Evolutionary conservation across 768 basidiomycete species (phyloP).

Genomic region (Agrocybe praecox): DNA sequence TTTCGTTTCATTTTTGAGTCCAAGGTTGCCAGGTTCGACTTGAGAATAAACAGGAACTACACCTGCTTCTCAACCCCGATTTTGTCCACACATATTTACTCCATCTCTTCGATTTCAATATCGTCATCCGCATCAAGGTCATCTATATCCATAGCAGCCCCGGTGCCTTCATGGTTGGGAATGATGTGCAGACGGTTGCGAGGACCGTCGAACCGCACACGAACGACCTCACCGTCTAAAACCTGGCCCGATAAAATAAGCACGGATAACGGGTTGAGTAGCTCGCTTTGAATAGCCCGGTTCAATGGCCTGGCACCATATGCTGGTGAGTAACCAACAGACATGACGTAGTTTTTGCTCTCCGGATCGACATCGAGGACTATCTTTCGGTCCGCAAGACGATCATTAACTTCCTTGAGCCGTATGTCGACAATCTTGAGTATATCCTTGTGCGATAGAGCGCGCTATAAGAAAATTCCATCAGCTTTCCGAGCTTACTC

Average conservation of each 20-base stretch:
- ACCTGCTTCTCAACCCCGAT: slow-evolving; percentile 16
- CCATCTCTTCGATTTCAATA: slow-evolving; percentile 74
- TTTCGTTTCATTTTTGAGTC: slow-evolving; percentile 10
- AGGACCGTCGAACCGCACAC: slow-evolving; percentile 78
- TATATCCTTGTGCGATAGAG: slow-evolving; percentile 76
- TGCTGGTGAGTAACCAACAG: slow-evolving; percentile 74
- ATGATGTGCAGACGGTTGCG: slow-evolving; percentile 76
- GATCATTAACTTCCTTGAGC: slow-evolving; percentile 80
- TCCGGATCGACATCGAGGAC: slow-evolving; percentile 73
- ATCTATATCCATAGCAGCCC: slow-evolving; percentile 64
- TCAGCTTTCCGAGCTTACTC: no score
- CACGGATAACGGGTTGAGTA: slow-evolving; percentile 88
- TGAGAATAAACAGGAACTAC: no score
- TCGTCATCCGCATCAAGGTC: slow-evolving; percentile 53
- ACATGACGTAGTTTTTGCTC: slow-evolving; percentile 75
- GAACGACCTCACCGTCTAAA: slow-evolving; percentile 77
- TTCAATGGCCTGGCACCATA: slow-evolving; percentile 95
- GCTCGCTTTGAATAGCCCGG: slow-evolving; percentile 87
- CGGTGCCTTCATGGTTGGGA: slow-evolving; percentile 77
- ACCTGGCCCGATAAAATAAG: slow-evolving; percentile 84
- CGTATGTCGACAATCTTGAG: slow-evolving; percentile 89
- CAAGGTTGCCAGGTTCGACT: no score
- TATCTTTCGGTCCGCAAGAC: slow-evolving; percentile 82
- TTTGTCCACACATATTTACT: slow-evolving; percentile 24
- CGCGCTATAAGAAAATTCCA: slow-evolving; percentile 52